Conservation (phyloP, 2,329 filamentous ascomycete species). For the Biscogniauxia mediterranea region DNA sequence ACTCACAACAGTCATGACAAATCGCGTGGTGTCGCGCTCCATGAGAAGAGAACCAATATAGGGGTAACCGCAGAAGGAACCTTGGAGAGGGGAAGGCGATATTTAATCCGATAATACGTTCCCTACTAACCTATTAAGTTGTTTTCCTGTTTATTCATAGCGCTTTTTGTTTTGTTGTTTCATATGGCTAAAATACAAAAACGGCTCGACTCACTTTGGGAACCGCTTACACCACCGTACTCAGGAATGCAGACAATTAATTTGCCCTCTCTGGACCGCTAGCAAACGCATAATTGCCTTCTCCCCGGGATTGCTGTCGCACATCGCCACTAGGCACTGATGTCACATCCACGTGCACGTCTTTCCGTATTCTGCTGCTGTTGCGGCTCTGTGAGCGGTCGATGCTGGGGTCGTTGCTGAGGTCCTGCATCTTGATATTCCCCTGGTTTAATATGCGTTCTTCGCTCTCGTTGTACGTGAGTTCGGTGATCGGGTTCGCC, state of each 20-base stretch:
- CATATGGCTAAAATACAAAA: neutral
- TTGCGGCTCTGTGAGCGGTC: constrained; percentile 1
- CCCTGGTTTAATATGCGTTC: constrained; percentile 40
- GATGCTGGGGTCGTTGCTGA: constrained; percentile 14
- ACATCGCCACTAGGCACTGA: neutral
- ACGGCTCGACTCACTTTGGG: neutral
- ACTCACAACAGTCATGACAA: too few species aligned
- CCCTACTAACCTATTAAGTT: too few species aligned
- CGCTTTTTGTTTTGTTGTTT: too few species aligned
- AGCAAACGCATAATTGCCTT: neutral
- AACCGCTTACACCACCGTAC: neutral
- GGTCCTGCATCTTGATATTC: constrained; percentile 37
- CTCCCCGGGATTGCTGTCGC: neutral
- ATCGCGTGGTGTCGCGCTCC: too few species aligned
- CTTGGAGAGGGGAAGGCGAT: too few species aligned
- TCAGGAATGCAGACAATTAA: neutral
- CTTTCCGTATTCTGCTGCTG: constrained; percentile 10
- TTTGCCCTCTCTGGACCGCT: neutral
- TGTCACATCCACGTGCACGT: constrained; percentile 15
- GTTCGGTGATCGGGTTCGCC: constrained; percentile 35
- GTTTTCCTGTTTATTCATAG: too few species aligned
- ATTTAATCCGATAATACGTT: too few species aligned
- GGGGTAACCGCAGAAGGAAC: too few species aligned
- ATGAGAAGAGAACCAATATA: too few species aligned
- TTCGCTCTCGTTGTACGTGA: constrained; percentile 42